Evolutionary conservation across 345 rosid genomes (phyloP), one percentile per base, ranked within the genome.

Genomic region (Rubroshorea leprosula): DNA sequence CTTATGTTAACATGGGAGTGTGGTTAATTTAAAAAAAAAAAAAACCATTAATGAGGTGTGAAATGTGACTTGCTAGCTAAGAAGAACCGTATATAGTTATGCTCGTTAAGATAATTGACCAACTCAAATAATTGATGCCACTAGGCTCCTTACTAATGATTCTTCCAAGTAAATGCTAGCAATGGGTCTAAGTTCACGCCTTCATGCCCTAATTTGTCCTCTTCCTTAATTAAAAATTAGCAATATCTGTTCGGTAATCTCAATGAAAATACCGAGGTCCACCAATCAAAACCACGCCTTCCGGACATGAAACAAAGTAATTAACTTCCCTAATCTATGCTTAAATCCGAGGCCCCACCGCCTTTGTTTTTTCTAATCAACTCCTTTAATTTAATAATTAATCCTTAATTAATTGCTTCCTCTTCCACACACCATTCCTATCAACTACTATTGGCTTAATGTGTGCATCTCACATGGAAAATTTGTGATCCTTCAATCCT

Each of bases 321-420:
- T 72, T 69, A 76, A 57, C 20, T 46, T 35, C 52, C 57, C 57
- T 63, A 72, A 66, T 68, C 23, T 21, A 25, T 60, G 62, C 49
- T 63, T 39, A 60, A 72, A 52, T 69, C 70, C 70, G 73, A 49
- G 58, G 65, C 13, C 59, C 77, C 68, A 49, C 44, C 60, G 21
- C 6, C 19, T 39, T 48, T 44, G 49, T 23, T 9, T 26, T 58
- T 57, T 62, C 51, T 5, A 59, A 50, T 35, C 55, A 64, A 54
- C 63, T 56, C 4, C 23, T 51, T 44, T 31, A 27, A 22, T 65
- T 65, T 55, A 58, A 50, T 66, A 70, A 56, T 13, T 35, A 35
- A 35, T 35, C 41, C 41, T 35, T 13, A 10, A 35, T 35, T 13
- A 10, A 35, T 35, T 35, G 41, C 9, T 35, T 8, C 9, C 9